These are phyloP conservation scores for Zygosaccharomyces lentus DNA, from an alignment of 805 yeast genomes.

Conservation along the genomic window DNA sequence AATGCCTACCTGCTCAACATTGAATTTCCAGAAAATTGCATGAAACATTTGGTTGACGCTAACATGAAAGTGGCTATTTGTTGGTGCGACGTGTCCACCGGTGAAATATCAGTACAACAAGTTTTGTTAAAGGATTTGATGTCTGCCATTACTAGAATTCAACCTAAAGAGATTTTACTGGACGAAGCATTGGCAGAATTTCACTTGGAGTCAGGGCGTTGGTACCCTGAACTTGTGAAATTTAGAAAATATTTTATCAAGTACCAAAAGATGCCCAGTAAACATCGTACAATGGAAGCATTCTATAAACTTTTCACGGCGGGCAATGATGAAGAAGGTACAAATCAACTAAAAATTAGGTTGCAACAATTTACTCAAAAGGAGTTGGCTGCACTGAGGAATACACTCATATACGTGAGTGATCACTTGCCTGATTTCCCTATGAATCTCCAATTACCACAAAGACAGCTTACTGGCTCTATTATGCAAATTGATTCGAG, in stretches of 20 bases:
- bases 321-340: slow-evolving; percentile 18
- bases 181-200: slow-evolving; percentile 42
- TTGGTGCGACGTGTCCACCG: slow-evolving; percentile 88
- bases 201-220: slow-evolving; percentile 42
- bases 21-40: slow-evolving; percentile 50
- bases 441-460: slow-evolving; percentile 64
- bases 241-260: slow-evolving; percentile 56
- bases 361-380: slow-evolving; percentile 37
- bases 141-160: slow-evolving; percentile 70
- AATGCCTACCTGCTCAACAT: slow-evolving; percentile 70
- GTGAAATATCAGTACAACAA: slow-evolving; percentile 67
- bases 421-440: slow-evolving; percentile 68
- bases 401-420: slow-evolving; percentile 61
- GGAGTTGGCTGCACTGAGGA: slow-evolving; percentile 59
- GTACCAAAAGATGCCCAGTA: slow-evolving; percentile 43
- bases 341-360: slow-evolving; percentile 27
- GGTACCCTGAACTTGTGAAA: slow-evolving; percentile 58
- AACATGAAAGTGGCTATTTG: slow-evolving; percentile 58
- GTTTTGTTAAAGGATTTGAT: slow-evolving; percentile 56
- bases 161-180: slow-evolving; percentile 75
- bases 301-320: slow-evolving; percentile 39
- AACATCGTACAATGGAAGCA: slow-evolving; percentile 37
- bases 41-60: slow-evolving; percentile 37
- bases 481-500: slow-evolving; percentile 76
- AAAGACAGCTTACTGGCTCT: slow-evolving; percentile 46